Base-by-base conservation (phyloP, 208 protist species). In the Wallacemonas sp. region DNA sequence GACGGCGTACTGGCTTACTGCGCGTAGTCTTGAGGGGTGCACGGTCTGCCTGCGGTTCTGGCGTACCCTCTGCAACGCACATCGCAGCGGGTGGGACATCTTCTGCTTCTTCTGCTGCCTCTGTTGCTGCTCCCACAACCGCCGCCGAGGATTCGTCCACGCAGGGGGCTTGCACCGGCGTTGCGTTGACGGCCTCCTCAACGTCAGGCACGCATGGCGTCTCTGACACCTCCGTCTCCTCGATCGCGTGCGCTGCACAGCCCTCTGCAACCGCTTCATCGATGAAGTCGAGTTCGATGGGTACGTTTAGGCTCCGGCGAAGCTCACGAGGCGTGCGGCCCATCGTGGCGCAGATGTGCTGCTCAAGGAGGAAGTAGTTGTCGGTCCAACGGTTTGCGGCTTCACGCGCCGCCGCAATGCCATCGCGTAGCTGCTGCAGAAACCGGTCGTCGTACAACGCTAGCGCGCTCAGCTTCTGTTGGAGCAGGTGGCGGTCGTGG, bases 331-430 rank as follows among this genome's bases (percentile, higher is more conserved):
- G 11, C 29, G 34, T 78, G 27, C 69, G 32, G 26, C 83, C 72
- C 61, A 82, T 68, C 19, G 66, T 60, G 5, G 30, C 24, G 29
- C 63, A 54, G 14, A 95, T 68, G 58, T 82, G 61, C 48, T 87
- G 70, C 64, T 95, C 81, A 1, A 88, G 64, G 1, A 89, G 69
- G 36, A 78, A 85, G 38, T 81, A 85, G 61, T 95, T 95, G 55
- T 95, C 89, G 19, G 89, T 91, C 86, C 89, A 95, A 16, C 86
- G 81, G 68, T 95, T 91, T 1, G 81, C 83, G 2, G 89, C 74
- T 26, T 79, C 83, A 38, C 66, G 68, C 3, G 85, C 85, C 5
- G 74, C 30, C 0, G 1, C 29, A 6, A 74, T 83, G 29, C 71
- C 57, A 2, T 36, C 12, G 14, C 76, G 62, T 5, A 94, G 46